Percentiles rank a stretch among this genome's conserved stretches.
These are phyloP conservation scores for Penicillium hesseltinei DNA, from an alignment of 2,329 filamentous ascomycete species.

Conservation along the genomic window DNA sequence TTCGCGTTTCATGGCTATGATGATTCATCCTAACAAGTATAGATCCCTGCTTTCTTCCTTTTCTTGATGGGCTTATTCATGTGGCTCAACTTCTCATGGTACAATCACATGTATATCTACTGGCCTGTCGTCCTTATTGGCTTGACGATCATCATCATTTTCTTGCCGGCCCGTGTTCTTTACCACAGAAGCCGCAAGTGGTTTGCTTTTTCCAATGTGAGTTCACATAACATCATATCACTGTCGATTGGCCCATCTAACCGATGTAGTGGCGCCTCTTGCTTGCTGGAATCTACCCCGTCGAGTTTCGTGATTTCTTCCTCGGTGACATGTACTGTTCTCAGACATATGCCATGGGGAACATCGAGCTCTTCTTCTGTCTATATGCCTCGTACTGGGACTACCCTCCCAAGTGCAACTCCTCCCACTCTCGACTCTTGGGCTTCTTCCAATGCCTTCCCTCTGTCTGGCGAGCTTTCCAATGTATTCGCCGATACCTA, in stretches of 20 bases:
- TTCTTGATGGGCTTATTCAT: slow-evolving; percentile 73
- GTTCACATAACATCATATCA: slow-evolving; percentile 33
- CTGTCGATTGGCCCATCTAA: slow-evolving; percentile 13
- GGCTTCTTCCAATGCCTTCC: slow-evolving; percentile 84
- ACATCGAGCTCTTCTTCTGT: slow-evolving; percentile 91
- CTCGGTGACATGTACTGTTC: slow-evolving; percentile 98
- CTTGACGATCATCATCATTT: slow-evolving; percentile 65
- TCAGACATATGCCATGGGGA: slow-evolving; percentile 83
- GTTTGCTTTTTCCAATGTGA: slow-evolving; percentile 84
- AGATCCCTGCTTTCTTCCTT: slow-evolving; percentile 80
- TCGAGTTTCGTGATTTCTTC: slow-evolving; percentile 97
- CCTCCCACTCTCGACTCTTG: slow-evolving; percentile 73
- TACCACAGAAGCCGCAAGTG: slow-evolving; percentile 77
- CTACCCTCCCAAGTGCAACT: slow-evolving; percentile 76
- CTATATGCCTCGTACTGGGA: slow-evolving; percentile 79
- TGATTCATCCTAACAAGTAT: slow-evolving; percentile 16
- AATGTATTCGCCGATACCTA: slow-evolving; percentile 84
- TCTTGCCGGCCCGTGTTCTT: slow-evolving; percentile 71
- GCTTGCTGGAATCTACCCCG: slow-evolving; percentile 81
- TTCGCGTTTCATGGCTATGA: not conserved
- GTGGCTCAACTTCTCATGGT: slow-evolving; percentile 84
- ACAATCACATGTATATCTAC: slow-evolving; percentile 71
- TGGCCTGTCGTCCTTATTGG: slow-evolving; percentile 80
- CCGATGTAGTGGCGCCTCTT: slow-evolving; percentile 71
- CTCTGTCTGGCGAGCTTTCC: slow-evolving; percentile 83